phyloP scores from a whole-genome alignment of 108 stramenopile species.

The Fragilaria crotonensis region DNA sequence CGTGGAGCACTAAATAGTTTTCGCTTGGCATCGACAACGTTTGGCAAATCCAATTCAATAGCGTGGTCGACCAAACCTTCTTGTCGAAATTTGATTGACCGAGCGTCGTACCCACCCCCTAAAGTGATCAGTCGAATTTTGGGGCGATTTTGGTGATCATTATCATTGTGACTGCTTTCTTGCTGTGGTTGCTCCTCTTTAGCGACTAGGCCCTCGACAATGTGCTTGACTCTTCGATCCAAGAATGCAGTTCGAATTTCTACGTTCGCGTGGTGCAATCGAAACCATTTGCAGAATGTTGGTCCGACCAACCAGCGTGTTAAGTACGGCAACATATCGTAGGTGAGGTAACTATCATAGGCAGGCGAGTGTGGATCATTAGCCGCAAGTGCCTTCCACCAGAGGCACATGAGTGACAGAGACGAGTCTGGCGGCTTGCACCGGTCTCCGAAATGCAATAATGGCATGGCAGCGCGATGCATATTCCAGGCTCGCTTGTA shows the following conservation, averaged over 20 bases:
- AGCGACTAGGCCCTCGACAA: too few relatives aligned
- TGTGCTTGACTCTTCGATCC: slow-evolving; percentile 32
- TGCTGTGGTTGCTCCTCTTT: too few relatives aligned
- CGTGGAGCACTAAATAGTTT: too few relatives aligned
- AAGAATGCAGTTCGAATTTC: slow-evolving; percentile 70
- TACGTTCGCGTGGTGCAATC: slow-evolving; percentile 68
- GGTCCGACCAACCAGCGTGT: slow-evolving; percentile 33
- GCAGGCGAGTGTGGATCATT: slow-evolving; percentile 46
- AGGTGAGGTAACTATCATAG: slow-evolving; percentile 46
- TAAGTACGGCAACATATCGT: slow-evolving; percentile 56
- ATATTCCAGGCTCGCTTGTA: slow-evolving; percentile 59
- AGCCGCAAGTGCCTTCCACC: slow-evolving; percentile 68
- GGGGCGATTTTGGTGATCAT: background rate
- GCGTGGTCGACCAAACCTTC: slow-evolving; percentile 21
- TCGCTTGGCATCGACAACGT: slow-evolving; percentile 49
- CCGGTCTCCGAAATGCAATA: slow-evolving; percentile 43
- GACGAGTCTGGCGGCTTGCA: slow-evolving; percentile 41
- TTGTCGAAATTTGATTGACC: slow-evolving; percentile 39
- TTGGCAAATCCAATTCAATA: slow-evolving; percentile 54
- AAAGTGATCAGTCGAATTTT: slow-evolving; percentile 53
- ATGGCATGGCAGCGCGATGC: slow-evolving; percentile 27
- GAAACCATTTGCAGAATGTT: slow-evolving; percentile 29
- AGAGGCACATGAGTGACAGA: slow-evolving; percentile 48
- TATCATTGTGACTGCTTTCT: background rate
- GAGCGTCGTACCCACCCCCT: slow-evolving; percentile 73